Evolutionary conservation across 805 yeast genomes (phyloP).

Genomic region (Kazachstania taianensis): DNA sequence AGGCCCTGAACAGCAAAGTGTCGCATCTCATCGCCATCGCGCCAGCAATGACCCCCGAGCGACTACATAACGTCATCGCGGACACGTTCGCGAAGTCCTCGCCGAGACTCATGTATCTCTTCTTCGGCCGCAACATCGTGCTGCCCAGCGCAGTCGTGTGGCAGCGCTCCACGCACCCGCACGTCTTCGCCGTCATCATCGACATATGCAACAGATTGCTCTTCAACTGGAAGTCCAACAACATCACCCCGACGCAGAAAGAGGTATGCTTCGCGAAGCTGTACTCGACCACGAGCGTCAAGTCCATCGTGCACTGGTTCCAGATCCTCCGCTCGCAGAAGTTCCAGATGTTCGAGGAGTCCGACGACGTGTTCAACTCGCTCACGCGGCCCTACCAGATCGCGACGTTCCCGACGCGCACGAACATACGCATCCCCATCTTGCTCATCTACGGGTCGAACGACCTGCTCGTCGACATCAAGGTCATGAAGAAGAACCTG

Average conservation of each 20-base stretch:
- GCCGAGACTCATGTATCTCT: slow-evolving; percentile 56
- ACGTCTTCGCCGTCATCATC: slow-evolving; percentile 36
- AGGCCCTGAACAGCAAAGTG: slow-evolving; percentile 47
- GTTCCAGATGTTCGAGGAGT: slow-evolving; percentile 86
- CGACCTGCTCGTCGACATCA: slow-evolving; percentile 82
- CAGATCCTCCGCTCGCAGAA: slow-evolving; percentile 69
- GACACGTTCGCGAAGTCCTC: slow-evolving; percentile 67
- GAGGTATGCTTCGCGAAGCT: slow-evolving; percentile 74
- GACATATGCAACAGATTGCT: slow-evolving; percentile 58
- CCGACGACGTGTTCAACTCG: slow-evolving; percentile 30
- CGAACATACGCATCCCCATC: slow-evolving; percentile 62
- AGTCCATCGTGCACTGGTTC: slow-evolving; percentile 92
- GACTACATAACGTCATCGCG: slow-evolving; percentile 64
- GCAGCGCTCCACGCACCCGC: slow-evolving; percentile 40
- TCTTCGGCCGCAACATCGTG: slow-evolving; percentile 67
- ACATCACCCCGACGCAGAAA: slow-evolving; percentile 68
- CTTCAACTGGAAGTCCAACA: slow-evolving; percentile 70
- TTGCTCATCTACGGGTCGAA: slow-evolving; percentile 65
- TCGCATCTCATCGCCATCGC: slow-evolving; percentile 68
- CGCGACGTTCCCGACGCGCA: slow-evolving; percentile 44
- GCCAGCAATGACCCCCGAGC: slow-evolving; percentile 90
- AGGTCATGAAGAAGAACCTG: slow-evolving; percentile 57
- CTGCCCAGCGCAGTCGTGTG: slow-evolving; percentile 72
- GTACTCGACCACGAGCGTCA: slow-evolving; percentile 86
- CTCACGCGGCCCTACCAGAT: slow-evolving; percentile 29